phyloP scores from a whole-genome alignment of 2,329 filamentous ascomycete genomes.

The Cercospora nicotianae region DNA sequence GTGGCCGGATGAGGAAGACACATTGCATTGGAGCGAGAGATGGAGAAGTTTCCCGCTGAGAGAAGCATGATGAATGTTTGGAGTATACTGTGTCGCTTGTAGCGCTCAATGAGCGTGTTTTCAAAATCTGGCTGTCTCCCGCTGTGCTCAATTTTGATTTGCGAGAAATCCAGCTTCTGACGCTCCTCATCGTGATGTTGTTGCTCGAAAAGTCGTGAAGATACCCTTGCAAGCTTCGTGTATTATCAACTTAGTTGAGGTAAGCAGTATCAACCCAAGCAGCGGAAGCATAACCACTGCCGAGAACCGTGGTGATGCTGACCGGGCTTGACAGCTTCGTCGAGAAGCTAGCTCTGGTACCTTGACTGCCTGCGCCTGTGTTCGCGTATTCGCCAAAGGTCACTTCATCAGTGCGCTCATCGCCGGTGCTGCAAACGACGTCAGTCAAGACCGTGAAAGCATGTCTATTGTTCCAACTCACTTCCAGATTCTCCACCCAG shows the following conservation, averaged over 20 bases:
- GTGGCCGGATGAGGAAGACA: background rate
- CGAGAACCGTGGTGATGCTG: constrained; percentile 49
- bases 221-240: background rate
- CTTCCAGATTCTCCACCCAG: constrained; percentile 61
- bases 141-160: too few relatives aligned
- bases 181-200: background rate
- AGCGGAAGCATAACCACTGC: constrained; percentile 42
- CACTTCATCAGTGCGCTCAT: constrained; percentile 54
- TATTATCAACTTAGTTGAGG: background rate
- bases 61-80: background rate
- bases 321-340: constrained; percentile 45
- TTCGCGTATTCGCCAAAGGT: constrained; percentile 62
- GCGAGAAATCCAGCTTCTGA: background rate
- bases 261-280: constrained; percentile 44
- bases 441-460: background rate
- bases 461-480: background rate
- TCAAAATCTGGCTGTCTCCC: background rate
- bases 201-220: background rate
- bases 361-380: constrained; percentile 56
- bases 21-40: background rate
- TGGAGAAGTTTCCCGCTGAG: background rate
- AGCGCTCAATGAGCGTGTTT: background rate
- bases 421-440: constrained; percentile 31
- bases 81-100: background rate
- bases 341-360: constrained; percentile 54